Evolutionary conservation across 192 early-diverging fungal genomes (phyloP).

Genomic region (Dissophora ornata): DNA sequence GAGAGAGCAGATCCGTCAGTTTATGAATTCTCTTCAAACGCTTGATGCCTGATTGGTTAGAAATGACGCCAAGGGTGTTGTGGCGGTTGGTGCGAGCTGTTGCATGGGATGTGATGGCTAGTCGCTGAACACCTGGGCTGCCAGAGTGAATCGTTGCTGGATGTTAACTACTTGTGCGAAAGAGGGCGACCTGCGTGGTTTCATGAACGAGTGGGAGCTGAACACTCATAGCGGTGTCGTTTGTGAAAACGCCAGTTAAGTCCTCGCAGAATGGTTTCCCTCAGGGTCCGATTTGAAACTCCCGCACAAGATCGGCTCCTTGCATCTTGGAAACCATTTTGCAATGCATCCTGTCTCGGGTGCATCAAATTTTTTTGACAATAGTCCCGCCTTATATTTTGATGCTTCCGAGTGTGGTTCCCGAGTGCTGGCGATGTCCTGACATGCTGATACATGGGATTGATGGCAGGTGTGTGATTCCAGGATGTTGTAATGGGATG

Average conservation of each 20-base stretch:
- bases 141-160: no score
- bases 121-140: no score
- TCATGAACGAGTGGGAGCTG: no score
- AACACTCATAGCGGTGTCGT: no score
- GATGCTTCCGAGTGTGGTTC: background rate
- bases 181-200: no score
- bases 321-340: background rate
- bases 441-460: background rate
- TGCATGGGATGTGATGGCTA: no score
- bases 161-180: no score
- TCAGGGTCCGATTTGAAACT: no score
- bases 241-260: no score
- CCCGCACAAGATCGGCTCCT: no score
- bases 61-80: background rate
- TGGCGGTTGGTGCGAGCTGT: background rate
- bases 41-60: background rate
- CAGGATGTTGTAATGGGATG: constrained; percentile 13
- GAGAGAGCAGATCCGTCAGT: constrained; percentile 21
- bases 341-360: background rate
- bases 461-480: background rate
- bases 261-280: no score
- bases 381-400: constrained; percentile 27
- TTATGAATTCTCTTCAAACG: background rate
- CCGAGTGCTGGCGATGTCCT: background rate
- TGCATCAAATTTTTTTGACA: constrained; percentile 8